phyloP scores from a whole-genome alignment of 371 early-diverging fungal species.

The Syncephalis plumigaleata region DNA sequence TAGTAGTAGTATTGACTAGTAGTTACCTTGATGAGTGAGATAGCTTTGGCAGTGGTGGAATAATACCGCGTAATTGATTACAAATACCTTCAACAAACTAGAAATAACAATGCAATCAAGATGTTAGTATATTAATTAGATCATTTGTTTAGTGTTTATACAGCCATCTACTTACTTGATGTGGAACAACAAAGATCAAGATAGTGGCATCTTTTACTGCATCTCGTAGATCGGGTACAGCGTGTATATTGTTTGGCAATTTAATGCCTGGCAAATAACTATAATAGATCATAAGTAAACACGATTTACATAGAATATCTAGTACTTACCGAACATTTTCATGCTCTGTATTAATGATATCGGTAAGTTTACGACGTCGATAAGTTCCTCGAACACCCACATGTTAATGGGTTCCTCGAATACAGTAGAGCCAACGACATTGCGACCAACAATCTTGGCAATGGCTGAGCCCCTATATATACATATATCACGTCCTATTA shows the following conservation, averaged over 20 bases:
- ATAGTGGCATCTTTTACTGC: conserved; percentile 70
- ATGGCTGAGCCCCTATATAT: conserved; percentile 84
- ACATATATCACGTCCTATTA: neutral
- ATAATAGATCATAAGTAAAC: neutral
- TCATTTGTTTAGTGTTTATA: too few relatives aligned
- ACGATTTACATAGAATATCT: neutral
- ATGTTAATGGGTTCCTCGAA: conserved; percentile 73
- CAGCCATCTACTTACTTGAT: conserved; percentile 54
- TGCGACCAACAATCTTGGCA: conserved; percentile 85
- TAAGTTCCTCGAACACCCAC: conserved; percentile 92
- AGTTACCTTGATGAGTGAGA: conserved; percentile 73
- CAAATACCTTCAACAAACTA: conserved; percentile 77
- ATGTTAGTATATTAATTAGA: neutral
- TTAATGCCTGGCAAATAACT: conserved; percentile 77
- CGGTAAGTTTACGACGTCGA: conserved; percentile 78
- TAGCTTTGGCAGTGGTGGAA: conserved; percentile 62
- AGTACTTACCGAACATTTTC: conserved; percentile 65
- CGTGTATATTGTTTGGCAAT: conserved; percentile 77
- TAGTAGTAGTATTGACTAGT: neutral
- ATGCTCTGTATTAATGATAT: conserved; percentile 86
- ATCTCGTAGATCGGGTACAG: conserved; percentile 62
- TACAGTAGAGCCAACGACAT: conserved; percentile 40
- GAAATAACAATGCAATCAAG: neutral
- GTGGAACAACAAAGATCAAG: conserved; percentile 92
- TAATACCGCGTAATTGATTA: conserved; percentile 51